These are phyloP conservation scores for Termitomyces titanicus DNA, from an alignment of 768 basidiomycete species.

Conservation along the genomic window DNA sequence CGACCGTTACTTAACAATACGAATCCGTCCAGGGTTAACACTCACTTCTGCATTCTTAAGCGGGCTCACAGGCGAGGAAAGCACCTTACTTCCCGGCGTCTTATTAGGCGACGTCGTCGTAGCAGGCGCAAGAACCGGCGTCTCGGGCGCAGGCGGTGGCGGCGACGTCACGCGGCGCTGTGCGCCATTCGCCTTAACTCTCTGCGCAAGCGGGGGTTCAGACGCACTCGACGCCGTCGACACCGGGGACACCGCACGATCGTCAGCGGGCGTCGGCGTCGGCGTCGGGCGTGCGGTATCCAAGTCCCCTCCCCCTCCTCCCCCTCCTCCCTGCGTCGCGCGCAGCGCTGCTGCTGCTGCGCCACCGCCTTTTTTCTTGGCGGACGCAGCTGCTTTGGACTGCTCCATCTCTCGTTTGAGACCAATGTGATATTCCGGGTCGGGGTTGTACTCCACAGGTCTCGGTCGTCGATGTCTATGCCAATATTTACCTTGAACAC, in stretches of 20 bases:
- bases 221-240: conserved; percentile 72
- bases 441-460: conserved; percentile 76
- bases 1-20: no score
- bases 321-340: conserved; percentile 21
- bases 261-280: conserved; percentile 35
- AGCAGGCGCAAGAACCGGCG: conserved; percentile 9
- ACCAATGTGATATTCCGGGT: conserved; percentile 65
- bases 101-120: no score
- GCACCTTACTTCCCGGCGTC: conserved; percentile 4
- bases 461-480: conserved; percentile 80
- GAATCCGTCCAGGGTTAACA: no score
- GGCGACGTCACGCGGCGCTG: conserved; percentile 12
- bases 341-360: conserved; percentile 45
- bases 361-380: conserved; percentile 61
- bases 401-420: conserved; percentile 54
- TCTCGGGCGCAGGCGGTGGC: conserved; percentile 17
- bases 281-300: conserved; percentile 30
- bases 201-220: conserved; percentile 70
- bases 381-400: conserved; percentile 38
- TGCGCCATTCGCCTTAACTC: conserved; percentile 25
- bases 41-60: conserved; percentile 21
- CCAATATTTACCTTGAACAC: conserved; percentile 95
- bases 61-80: conserved; percentile 28
- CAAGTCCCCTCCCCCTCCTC: conserved; percentile 19
- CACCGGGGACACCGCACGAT: conserved; percentile 65